Conservation (phyloP, 805 yeast species). For the Teunomyces kruisii region DNA sequence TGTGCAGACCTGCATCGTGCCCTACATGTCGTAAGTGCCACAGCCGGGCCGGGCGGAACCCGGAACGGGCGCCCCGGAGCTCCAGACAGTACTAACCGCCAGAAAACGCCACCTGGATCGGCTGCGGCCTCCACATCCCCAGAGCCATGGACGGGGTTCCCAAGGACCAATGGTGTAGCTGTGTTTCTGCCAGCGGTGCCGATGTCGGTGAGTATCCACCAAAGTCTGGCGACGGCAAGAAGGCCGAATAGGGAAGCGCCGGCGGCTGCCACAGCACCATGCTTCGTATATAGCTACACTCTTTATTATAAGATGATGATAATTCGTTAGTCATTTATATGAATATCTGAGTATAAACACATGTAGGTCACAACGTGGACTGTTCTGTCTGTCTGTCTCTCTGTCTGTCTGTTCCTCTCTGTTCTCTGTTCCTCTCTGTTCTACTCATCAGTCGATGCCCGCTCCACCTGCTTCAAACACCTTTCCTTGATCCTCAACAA, state of each 20-base stretch:
- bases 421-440: no score
- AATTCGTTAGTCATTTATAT: neutral
- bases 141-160: slow-evolving; percentile 37
- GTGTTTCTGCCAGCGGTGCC: slow-evolving; percentile 27
- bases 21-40: slow-evolving; percentile 24
- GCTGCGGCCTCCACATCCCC: slow-evolving; percentile 47
- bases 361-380: no score
- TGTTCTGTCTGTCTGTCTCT: no score
- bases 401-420: no score
- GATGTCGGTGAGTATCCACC: slow-evolving; percentile 36
- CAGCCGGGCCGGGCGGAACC: no score
- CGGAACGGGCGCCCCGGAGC: no score
- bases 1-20: slow-evolving; percentile 40
- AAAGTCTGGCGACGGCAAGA: slow-evolving; percentile 30
- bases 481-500: slow-evolving; percentile 43
- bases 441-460: no score
- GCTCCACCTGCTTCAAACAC: slow-evolving; percentile 14
- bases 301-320: no score
- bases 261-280: no score
- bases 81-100: neutral
- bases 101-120: slow-evolving; percentile 36
- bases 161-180: slow-evolving; percentile 35
- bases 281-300: no score
- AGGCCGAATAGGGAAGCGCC: slow-evolving; percentile 6
- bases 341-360: no score